These are phyloP conservation scores for Phtheirospermum japonicum DNA, from an alignment of 257 asterid species.

Conservation along the genomic window DNA sequence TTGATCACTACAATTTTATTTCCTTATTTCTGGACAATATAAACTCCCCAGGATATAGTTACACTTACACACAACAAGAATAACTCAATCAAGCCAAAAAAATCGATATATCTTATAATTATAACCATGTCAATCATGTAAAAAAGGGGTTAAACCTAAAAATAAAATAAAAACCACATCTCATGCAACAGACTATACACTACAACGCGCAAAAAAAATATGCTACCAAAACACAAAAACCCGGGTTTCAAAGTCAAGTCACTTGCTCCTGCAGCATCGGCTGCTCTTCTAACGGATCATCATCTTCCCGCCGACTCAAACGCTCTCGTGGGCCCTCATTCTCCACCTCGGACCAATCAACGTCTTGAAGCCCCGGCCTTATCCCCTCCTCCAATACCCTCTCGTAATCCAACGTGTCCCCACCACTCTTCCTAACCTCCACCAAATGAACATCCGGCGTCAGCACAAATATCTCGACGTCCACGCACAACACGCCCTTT, in stretches of 20 bases:
- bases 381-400: conserved; percentile 50
- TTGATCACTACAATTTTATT: too few relatives aligned
- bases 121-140: conserved; percentile 6
- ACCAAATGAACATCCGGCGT: conserved; percentile 54
- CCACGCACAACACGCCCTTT: conserved; percentile 51
- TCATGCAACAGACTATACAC: not conserved
- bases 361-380: conserved; percentile 63
- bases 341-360: conserved; percentile 57
- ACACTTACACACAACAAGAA: too few relatives aligned
- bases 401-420: conserved; percentile 62
- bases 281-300: too few relatives aligned
- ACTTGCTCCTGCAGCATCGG: conserved; percentile 36
- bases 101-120: too few relatives aligned
- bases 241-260: conserved; percentile 31
- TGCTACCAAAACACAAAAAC: too few relatives aligned
- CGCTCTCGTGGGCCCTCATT: too few relatives aligned
- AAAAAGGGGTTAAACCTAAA: too few relatives aligned
- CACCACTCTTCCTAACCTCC: conserved; percentile 56
- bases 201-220: not conserved
- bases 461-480: conserved; percentile 65
- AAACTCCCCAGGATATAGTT: too few relatives aligned
- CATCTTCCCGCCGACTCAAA: too few relatives aligned
- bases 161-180: too few relatives aligned
- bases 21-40: too few relatives aligned
- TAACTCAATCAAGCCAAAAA: too few relatives aligned